Evolutionary conservation across 2,329 filamentous ascomycete genomes (phyloP), one percentile per base, ranked within the genome.

Genomic region (Trichoderma atroviride): DNA sequence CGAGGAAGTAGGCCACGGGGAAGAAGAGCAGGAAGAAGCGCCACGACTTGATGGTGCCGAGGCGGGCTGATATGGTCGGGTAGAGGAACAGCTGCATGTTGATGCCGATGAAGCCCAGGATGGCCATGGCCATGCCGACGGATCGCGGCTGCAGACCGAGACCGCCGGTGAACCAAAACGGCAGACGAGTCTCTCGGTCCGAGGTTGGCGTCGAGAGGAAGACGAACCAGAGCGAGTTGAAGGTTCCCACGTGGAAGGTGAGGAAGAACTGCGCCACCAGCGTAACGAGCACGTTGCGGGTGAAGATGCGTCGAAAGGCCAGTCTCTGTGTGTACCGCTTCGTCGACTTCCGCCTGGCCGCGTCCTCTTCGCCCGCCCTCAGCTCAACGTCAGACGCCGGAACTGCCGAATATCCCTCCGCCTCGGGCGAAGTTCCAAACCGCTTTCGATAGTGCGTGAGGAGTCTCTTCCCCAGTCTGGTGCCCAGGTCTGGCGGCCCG

Each of bases 41-140:
- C 84, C 90, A 93, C 55, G 88, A 89, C 5, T 83, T 82, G 64
- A 94, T 80, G 1, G 91, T 91, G 40, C 92, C 92, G 1, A 93
- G 84, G 2, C 85, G 85, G 2, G 84, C 81, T 58, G 92, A 92
- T 22, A 93, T 80, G 35, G 81, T 80, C 1, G 92, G 92, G 76
- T 94, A 95, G 11, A 93, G 80, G 61, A 91, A 56, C 31, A 81
- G 71, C 69, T 80, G 79, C 57, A 96, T 82, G 0, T 84, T 81
- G 47, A 96, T 90, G n/a, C 93, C 93, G 55, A 95, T 88, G 60
- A 87, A 80, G 10, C 92, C 93, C 19, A 96, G 85, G 63, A 92
- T 89, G 2, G 92, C 89, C 82, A 94, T 93, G 5, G 91, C 91
- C 55, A 92, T 81, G n/a, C 92, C 92, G 37, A 96, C 91, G 2